Conservation (phyloP, 164 flowering plant genomes). For the Magnolia changhungtana region DNA sequence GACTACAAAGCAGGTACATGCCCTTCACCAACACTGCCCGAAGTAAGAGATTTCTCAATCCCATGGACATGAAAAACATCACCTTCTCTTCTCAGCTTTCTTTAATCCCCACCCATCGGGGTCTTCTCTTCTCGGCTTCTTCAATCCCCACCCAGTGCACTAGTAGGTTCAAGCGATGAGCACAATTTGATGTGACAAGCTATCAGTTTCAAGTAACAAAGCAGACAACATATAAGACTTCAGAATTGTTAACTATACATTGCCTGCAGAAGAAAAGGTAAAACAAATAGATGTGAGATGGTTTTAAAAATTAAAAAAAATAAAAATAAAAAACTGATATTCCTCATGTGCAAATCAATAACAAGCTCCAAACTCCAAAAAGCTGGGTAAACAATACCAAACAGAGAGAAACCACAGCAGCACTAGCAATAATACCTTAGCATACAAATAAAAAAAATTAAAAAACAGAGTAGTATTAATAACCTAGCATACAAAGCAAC, state of each 20-base stretch:
- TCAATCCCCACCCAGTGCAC: not conserved
- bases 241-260: not conserved
- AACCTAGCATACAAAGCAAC: not conserved
- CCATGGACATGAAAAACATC: constrained; percentile 11
- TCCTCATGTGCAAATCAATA: not conserved
- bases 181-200: constrained; percentile 1
- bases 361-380: not conserved
- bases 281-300: not conserved
- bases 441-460: not conserved
- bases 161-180: not conserved
- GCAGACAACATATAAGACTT: constrained; percentile 1
- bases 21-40: constrained; percentile 12
- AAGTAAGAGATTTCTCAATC: constrained; percentile 14
- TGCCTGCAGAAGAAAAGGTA: not conserved
- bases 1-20: constrained; percentile 4
- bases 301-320: not conserved
- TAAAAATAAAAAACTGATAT: not conserved
- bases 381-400: not conserved
- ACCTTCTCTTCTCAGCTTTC: constrained; percentile 7
- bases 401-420: not conserved
- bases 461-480: not conserved
- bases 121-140: not conserved
- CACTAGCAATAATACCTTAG: not conserved
- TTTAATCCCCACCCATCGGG: constrained; percentile 6
- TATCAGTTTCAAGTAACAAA: not conserved